Conservation (phyloP, 2,329 filamentous ascomycete genomes). For the Rugonectria rugulosa region DNA sequence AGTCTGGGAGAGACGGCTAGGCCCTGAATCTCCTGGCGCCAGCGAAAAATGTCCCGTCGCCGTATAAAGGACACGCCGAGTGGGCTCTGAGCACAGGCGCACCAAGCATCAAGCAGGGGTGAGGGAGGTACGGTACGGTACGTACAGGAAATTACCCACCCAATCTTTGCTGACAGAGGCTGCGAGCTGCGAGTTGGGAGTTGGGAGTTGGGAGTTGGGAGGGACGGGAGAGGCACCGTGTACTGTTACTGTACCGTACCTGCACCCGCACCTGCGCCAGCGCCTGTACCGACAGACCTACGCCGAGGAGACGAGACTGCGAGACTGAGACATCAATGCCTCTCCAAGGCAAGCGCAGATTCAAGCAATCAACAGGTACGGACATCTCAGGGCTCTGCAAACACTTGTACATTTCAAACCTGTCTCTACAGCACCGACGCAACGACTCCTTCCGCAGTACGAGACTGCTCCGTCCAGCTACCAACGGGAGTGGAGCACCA, state of each 20-base stretch:
- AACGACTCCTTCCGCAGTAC: too few species aligned
- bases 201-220: too few species aligned
- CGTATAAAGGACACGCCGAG: constrained; percentile 15
- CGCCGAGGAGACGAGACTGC: too few species aligned
- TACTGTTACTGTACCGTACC: too few species aligned
- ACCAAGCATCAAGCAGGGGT: constrained; percentile 11
- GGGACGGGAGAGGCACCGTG: constrained; percentile 19
- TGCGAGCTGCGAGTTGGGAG: too few species aligned
- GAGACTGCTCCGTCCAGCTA: constrained; percentile 14
- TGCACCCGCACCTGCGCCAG: constrained; percentile 13
- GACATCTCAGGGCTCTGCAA: too few species aligned
- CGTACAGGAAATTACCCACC: constrained; percentile 13
- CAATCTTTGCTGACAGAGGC: constrained; percentile 9
- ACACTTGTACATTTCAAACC: too few species aligned
- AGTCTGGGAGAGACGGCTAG: constrained; percentile 34
- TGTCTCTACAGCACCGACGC: too few species aligned
- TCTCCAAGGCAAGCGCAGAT: not conserved
- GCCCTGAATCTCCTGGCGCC: constrained; percentile 27
- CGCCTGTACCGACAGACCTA: too few species aligned
- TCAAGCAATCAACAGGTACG: too few species aligned
- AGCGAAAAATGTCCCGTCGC: constrained; percentile 28
- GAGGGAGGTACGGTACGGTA: not conserved
- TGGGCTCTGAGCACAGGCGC: constrained; percentile 14
- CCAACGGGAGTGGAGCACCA: constrained; percentile 14
- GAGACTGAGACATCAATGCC: constrained; percentile 1